Percentiles rank a stretch among this genome's conserved stretches.
Conservation (phyloP, 768 basidiomycete genomes). For the Leccinum longicurvipes region DNA sequence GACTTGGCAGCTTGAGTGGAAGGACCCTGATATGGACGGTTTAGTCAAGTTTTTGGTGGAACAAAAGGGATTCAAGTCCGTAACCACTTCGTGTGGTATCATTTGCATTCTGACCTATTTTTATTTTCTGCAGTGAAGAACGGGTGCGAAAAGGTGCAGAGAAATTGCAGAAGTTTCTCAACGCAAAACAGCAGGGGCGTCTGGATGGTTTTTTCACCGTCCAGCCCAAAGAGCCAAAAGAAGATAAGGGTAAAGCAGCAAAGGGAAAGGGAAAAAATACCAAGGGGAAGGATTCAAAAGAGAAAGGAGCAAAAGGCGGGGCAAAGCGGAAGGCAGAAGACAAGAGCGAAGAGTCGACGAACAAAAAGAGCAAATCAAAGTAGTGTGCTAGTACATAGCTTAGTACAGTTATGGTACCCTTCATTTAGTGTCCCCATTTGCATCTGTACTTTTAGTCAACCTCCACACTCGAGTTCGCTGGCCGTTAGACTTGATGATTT, state of each 20-base stretch:
- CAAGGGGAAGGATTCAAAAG: slow-evolving; percentile 41
- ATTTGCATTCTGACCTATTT: neutral
- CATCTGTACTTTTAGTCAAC: slow-evolving; percentile 14
- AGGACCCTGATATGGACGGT: slow-evolving; percentile 86
- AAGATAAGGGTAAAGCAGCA: slow-evolving; percentile 41
- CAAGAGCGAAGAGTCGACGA: slow-evolving; percentile 27
- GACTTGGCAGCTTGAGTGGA: slow-evolving; percentile 81
- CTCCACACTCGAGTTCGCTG: neutral
- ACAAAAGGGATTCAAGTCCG: slow-evolving; percentile 95
- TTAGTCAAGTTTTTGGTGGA: slow-evolving; percentile 89
- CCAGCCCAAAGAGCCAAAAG: slow-evolving; percentile 56
- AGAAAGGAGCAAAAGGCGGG: slow-evolving; percentile 12
- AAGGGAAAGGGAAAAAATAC: slow-evolving; percentile 40
- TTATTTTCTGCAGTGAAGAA: slow-evolving; percentile 67
- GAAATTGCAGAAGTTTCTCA: slow-evolving; percentile 83
- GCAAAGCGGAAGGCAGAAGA: slow-evolving; percentile 33
- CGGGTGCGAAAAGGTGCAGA: slow-evolving; percentile 94
- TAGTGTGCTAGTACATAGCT: no score
- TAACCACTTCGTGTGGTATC: neutral
- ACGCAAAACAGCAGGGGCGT: slow-evolving; percentile 92
- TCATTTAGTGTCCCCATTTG: slow-evolving; percentile 7
- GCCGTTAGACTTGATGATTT: neutral
- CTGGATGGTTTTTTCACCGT: slow-evolving; percentile 93
- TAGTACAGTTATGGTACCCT: neutral
- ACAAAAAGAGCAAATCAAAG: slow-evolving; percentile 43